phyloP scores from a whole-genome alignment of 2,329 filamentous ascomycete genomes.

The Apiospora aurea region DNA sequence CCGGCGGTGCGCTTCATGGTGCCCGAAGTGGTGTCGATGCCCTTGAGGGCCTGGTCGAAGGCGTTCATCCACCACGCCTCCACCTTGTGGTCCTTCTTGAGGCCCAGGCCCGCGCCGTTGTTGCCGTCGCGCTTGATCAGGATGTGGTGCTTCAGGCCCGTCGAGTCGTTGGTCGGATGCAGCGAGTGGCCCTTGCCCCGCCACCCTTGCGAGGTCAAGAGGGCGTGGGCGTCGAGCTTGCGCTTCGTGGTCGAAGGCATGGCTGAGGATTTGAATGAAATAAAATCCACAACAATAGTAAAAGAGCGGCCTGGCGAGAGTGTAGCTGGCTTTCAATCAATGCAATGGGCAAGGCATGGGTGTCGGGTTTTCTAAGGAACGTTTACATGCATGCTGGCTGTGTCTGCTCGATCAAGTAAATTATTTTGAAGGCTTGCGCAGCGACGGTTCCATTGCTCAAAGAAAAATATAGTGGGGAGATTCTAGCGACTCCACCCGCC shows the following conservation, averaged over 20 bases:
- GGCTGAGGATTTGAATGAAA: neutral
- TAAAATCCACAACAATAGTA: neutral
- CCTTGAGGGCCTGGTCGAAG: constrained; percentile 89
- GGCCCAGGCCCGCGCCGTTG: constrained; percentile 81
- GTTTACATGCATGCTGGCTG: constrained; percentile 13
- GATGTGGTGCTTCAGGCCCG: constrained; percentile 83
- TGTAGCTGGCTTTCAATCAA: neutral
- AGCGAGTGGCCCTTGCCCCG: constrained; percentile 87
- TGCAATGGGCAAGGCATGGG: neutral
- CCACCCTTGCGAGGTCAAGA: constrained; percentile 89
- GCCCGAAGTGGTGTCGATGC: constrained; percentile 69
- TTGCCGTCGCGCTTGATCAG: constrained; percentile 79
- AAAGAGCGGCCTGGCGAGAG: neutral
- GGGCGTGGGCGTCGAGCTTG: constrained; percentile 81
- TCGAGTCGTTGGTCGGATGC: constrained; percentile 73
- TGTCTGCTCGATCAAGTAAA: neutral
- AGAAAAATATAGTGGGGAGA: constrained; percentile 8
- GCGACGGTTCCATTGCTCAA: neutral
- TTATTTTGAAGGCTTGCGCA: constrained; percentile 15
- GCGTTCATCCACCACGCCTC: constrained; percentile 98
- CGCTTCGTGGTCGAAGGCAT: constrained; percentile 14
- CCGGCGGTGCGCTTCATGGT: constrained; percentile 63
- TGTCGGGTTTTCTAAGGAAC: neutral
- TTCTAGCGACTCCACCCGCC: constrained; percentile 12
- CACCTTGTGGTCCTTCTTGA: constrained; percentile 70